A percentile compares a stretch with the other conserved stretches of the same genome.
Evolutionary conservation across 768 basidiomycete genomes (phyloP).

Genomic region (Pholiota microspora): DNA sequence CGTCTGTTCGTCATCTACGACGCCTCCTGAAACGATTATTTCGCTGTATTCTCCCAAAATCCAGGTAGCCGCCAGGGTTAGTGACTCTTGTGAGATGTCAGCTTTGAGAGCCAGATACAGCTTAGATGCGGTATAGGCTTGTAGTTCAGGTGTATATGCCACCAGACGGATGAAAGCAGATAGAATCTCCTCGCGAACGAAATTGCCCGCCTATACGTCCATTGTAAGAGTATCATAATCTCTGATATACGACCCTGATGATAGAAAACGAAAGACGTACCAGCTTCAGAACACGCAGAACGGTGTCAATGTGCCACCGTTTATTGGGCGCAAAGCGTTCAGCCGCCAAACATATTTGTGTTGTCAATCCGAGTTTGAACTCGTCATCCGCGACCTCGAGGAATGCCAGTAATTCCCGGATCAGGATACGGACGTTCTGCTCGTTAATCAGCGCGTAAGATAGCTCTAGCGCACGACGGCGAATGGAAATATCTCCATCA

Average conservation of each 20-base stretch:
- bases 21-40: slow-evolving; percentile 79
- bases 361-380: slow-evolving; percentile 97
- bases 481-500: slow-evolving; percentile 99
- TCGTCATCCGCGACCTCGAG: slow-evolving; percentile 98
- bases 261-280: slow-evolving; percentile 41
- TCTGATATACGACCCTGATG: background rate
- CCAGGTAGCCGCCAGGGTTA: slow-evolving; percentile 94
- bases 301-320: slow-evolving; percentile 99
- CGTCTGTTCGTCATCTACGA: slow-evolving; percentile 71
- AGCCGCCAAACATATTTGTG: slow-evolving; percentile 93
- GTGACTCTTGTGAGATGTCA: slow-evolving; percentile 95
- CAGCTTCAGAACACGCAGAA: slow-evolving; percentile 86
- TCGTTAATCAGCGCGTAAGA: slow-evolving; percentile 98
- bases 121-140: slow-evolving; percentile 92
- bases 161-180: slow-evolving; percentile 95
- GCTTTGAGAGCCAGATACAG: slow-evolving; percentile 82
- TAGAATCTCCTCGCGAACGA: slow-evolving; percentile 93
- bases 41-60: slow-evolving; percentile 97
- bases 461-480: slow-evolving; percentile 92
- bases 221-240: slow-evolving; percentile 1
- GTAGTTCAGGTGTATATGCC: slow-evolving; percentile 94
- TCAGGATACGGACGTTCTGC: slow-evolving; percentile 87
- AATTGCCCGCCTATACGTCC: slow-evolving; percentile 83
- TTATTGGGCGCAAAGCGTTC: slow-evolving; percentile 97
- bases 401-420: slow-evolving; percentile 91